A percentile compares a stretch with the other conserved stretches of the same genome.
phyloP scores from a whole-genome alignment of 2,329 filamentous ascomycete species.

The Lecanosticta acicola region DNA sequence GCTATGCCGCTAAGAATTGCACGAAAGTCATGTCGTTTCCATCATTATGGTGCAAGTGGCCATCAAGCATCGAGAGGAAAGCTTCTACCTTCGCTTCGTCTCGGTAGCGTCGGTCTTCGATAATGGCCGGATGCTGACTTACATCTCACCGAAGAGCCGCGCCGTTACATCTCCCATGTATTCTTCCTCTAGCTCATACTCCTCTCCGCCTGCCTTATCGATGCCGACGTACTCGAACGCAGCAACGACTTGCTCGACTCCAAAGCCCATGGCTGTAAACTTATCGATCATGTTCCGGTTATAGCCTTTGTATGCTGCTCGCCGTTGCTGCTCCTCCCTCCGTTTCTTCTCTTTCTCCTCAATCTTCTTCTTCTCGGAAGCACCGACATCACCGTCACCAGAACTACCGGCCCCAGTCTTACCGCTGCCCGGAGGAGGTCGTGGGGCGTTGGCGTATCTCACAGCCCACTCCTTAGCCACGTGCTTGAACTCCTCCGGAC shows the following conservation, averaged over 20 bases:
- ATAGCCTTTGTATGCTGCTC: conserved; percentile 71
- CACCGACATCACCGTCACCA: conserved; percentile 16
- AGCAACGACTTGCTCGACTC: conserved; percentile 76
- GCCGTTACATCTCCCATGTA: conserved; percentile 89
- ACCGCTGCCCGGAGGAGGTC: conserved; percentile 47
- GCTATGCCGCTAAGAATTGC: neutral
- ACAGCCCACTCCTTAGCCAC: conserved; percentile 90
- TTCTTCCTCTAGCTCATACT: conserved; percentile 82
- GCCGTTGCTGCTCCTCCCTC: conserved; percentile 45
- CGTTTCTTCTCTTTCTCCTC: conserved; percentile 52
- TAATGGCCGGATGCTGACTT: neutral
- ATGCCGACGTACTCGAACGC: conserved; percentile 79
- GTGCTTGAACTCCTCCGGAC: conserved; percentile 71
- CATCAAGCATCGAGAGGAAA: neutral
- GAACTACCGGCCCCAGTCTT: conserved; percentile 26
- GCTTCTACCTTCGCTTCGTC: no score
- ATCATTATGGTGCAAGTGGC: neutral
- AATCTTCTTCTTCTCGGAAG: conserved; percentile 45
- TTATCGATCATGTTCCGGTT: conserved; percentile 75
- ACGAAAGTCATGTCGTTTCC: neutral
- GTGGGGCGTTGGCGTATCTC: conserved; percentile 70
- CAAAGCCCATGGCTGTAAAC: conserved; percentile 88
- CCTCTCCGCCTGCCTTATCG: conserved; percentile 67
- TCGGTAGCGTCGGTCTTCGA: neutral
- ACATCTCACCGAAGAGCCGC: conserved; percentile 72